These are phyloP conservation scores for Hypoxylon sp. DNA, from an alignment of 2,329 filamentous ascomycete genomes.

Conservation along the genomic window DNA sequence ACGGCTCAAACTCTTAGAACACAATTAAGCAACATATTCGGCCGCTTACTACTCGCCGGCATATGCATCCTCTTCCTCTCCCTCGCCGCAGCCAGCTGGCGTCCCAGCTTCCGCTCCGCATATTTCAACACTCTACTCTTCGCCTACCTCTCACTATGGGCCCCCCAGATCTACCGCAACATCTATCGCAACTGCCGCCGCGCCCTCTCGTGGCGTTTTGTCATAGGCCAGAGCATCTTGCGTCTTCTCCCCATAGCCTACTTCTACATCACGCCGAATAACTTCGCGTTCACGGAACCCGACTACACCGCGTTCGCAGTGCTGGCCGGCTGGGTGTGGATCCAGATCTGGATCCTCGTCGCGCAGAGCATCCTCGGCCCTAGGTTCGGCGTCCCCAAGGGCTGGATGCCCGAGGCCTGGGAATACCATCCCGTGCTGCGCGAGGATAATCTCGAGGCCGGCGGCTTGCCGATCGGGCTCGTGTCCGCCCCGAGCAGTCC, in stretches of 20 bases:
- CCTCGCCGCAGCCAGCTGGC: conserved; percentile 73
- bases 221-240: conserved; percentile 84
- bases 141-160: conserved; percentile 89
- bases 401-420: conserved; percentile 82
- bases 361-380: conserved; percentile 90
- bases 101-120: conserved; percentile 65
- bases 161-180: conserved; percentile 93
- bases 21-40: conserved; percentile 69
- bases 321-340: conserved; percentile 85
- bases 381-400: conserved; percentile 83
- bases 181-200: conserved; percentile 90
- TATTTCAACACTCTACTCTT: conserved; percentile 77
- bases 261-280: conserved; percentile 83
- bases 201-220: conserved; percentile 92
- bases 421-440: conserved; percentile 94
- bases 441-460: conserved; percentile 85
- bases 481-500: conserved; percentile 57
- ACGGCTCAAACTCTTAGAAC: conserved; percentile 51
- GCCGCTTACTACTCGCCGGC: conserved; percentile 70
- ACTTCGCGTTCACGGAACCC: conserved; percentile 82
- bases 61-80: conserved; percentile 71
- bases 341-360: conserved; percentile 83
- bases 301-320: conserved; percentile 76
- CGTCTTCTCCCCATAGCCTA: conserved; percentile 87
- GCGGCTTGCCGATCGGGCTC: conserved; percentile 84